Evolutionary conservation across 2,329 filamentous ascomycete genomes (phyloP).

Genomic region (Alternaria arborescens): DNA sequence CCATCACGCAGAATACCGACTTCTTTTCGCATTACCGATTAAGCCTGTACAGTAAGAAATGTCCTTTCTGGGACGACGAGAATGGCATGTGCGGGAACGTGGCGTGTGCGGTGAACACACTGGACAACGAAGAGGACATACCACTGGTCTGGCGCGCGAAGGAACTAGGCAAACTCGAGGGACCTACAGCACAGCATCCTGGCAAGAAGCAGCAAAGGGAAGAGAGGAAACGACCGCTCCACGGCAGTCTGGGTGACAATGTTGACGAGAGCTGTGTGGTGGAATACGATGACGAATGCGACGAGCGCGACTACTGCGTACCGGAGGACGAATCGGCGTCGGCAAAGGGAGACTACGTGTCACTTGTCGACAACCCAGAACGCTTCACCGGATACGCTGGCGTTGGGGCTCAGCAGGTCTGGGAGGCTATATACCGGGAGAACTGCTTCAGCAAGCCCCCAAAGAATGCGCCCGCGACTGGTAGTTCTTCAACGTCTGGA

Average conservation of each 20-base stretch:
- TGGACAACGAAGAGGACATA: conserved; percentile 95
- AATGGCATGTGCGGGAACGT: conserved; percentile 96
- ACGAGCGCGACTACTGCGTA: conserved; percentile 95
- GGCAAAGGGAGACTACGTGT: conserved; percentile 95
- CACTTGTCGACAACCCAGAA: conserved; percentile 90
- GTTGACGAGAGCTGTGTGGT: conserved; percentile 97
- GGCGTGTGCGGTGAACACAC: conserved; percentile 91
- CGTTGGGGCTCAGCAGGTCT: conserved; percentile 84
- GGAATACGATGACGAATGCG: conserved; percentile 96
- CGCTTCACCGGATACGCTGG: conserved; percentile 94
- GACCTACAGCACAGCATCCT: conserved; percentile 89
- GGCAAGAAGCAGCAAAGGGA: conserved; percentile 76
- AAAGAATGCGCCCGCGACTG: conserved; percentile 43
- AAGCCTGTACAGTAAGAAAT: conserved; percentile 92
- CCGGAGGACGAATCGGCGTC: conserved; percentile 89
- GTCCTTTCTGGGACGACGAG: conserved; percentile 95
- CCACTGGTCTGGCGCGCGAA: conserved; percentile 90
- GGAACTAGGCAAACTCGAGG: conserved; percentile 90
- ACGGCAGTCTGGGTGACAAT: conserved; percentile 81
- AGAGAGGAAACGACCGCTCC: conserved; percentile 75
- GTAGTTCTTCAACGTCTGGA: conserved; percentile 48
- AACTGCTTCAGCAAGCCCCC: conserved; percentile 81
- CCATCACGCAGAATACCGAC: conserved; percentile 86
- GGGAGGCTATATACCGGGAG: conserved; percentile 96
- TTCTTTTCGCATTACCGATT: conserved; percentile 98